Evolutionary conservation across 1,284 basidiomycete genomes (phyloP).

Genomic region (Marasmius sp.): DNA sequence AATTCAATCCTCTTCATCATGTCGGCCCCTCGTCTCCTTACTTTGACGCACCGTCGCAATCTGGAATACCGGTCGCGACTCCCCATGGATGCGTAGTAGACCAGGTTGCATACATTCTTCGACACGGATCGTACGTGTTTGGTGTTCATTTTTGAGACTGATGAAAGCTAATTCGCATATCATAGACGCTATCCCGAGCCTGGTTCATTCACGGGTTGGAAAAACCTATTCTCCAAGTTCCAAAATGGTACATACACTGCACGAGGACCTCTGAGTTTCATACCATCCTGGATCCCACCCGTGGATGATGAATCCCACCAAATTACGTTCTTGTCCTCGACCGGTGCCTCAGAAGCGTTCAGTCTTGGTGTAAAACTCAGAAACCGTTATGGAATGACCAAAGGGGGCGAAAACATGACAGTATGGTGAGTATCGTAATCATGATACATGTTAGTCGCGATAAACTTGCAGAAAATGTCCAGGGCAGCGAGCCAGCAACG

Average conservation of each 20-base stretch:
- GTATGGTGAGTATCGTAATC: slow-evolving; percentile 31
- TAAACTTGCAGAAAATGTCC: no score
- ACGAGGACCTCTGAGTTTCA: slow-evolving; percentile 36
- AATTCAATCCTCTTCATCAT: slow-evolving; percentile 40
- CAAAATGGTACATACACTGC: slow-evolving; percentile 41
- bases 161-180: background rate
- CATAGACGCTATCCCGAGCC: slow-evolving; percentile 41
- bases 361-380: slow-evolving; percentile 36
- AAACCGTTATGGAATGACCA: slow-evolving; percentile 38
- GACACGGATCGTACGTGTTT: slow-evolving; percentile 39
- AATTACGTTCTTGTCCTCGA: slow-evolving; percentile 36
- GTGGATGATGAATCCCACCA: slow-evolving; percentile 39
- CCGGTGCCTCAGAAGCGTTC: slow-evolving; percentile 40
- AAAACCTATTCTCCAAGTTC: slow-evolving; percentile 35
- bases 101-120: slow-evolving; percentile 42
- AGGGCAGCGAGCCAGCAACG: slow-evolving; percentile 44
- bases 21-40: slow-evolving; percentile 42
- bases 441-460: background rate
- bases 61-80: slow-evolving; percentile 27
- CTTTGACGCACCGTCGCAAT: slow-evolving; percentile 40
- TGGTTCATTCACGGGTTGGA: slow-evolving; percentile 38
- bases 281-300: slow-evolving; percentile 39
- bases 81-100: slow-evolving; percentile 40
- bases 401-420: slow-evolving; percentile 40
- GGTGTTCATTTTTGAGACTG: background rate